A percentile compares a stretch with the other conserved stretches of the same genome.
phyloP scores from a whole-genome alignment of 2,329 filamentous ascomycete species.

The Aureobasidium sp. region DNA sequence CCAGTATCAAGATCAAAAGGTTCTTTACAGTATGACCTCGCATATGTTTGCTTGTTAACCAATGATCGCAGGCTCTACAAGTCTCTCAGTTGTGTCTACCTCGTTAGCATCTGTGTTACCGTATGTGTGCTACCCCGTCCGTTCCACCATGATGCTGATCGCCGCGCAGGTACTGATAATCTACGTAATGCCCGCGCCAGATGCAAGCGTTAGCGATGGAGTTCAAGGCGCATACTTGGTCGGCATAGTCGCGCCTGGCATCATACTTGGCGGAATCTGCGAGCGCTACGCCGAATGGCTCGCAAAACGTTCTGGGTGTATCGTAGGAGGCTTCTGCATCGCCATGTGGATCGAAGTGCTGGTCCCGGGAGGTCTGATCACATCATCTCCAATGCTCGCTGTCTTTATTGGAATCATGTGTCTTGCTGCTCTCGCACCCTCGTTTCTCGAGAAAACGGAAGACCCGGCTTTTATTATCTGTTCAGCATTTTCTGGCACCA shows the following conservation, averaged over 20 bases:
- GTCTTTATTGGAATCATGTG: slow-evolving; percentile 72
- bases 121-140: slow-evolving; percentile 31
- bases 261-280: slow-evolving; percentile 69
- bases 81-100: slow-evolving; percentile 70
- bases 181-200: slow-evolving; percentile 59
- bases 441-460: slow-evolving; percentile 65
- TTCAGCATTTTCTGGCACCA: slow-evolving; percentile 77
- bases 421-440: slow-evolving; percentile 61
- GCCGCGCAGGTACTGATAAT: slow-evolving; percentile 60
- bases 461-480: slow-evolving; percentile 55
- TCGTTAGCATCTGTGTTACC: slow-evolving; percentile 65
- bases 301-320: slow-evolving; percentile 74
- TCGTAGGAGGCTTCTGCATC: slow-evolving; percentile 78
- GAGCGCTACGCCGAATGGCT: slow-evolving; percentile 52
- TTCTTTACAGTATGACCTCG: slow-evolving; percentile 29
- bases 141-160: slow-evolving; percentile 7
- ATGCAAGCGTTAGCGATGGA: slow-evolving; percentile 49
- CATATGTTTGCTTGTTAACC: slow-evolving; percentile 23
- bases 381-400: slow-evolving; percentile 53
- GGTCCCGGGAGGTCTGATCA: slow-evolving; percentile 66
- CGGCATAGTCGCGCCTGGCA: slow-evolving; percentile 64
- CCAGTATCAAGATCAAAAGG: slow-evolving; percentile 73
- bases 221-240: slow-evolving; percentile 84
- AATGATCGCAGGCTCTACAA: slow-evolving; percentile 51
- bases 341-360: slow-evolving; percentile 87